Evolutionary conservation across 345 rosid species (phyloP).

Genomic region (Orychophragmus violaceus): DNA sequence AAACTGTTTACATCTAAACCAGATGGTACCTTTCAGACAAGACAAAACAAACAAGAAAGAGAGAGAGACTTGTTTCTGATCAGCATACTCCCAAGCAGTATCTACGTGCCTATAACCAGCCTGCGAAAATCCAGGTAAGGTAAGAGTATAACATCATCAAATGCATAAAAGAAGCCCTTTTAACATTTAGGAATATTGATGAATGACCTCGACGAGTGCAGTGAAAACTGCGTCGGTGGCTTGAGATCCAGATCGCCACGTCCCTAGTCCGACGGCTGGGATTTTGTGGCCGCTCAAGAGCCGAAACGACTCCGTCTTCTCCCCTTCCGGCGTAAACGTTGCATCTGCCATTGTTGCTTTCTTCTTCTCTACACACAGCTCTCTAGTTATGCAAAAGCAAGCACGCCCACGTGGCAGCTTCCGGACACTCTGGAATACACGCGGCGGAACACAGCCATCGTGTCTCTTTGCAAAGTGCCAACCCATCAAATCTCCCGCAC

Average conservation of each 20-base stretch:
- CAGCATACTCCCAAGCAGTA: conserved; percentile 42
- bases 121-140: conserved; percentile 21
- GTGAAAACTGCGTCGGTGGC: conserved; percentile 36
- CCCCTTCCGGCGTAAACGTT: conserved; percentile 23
- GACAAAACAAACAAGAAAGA: not conserved
- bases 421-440: not conserved
- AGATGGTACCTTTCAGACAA: not conserved
- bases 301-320: conserved; percentile 34
- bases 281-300: conserved; percentile 46
- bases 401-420: conserved; percentile 12
- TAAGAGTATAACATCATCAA: not conserved
- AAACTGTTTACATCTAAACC: not conserved
- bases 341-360: conserved; percentile 36
- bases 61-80: not conserved
- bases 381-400: not conserved
- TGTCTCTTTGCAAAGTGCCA: not conserved
- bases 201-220: conserved; percentile 50
- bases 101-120: conserved; percentile 52
- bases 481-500: too few species aligned
- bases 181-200: too few species aligned
- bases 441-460: conserved; percentile 14
- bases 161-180: too few species aligned
- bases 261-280: conserved; percentile 54
- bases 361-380: not conserved
- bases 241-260: conserved; percentile 40